These are phyloP conservation scores for Ceratobasidium sp. DNA, from an alignment of 1,284 basidiomycete species.

Conservation along the genomic window DNA sequence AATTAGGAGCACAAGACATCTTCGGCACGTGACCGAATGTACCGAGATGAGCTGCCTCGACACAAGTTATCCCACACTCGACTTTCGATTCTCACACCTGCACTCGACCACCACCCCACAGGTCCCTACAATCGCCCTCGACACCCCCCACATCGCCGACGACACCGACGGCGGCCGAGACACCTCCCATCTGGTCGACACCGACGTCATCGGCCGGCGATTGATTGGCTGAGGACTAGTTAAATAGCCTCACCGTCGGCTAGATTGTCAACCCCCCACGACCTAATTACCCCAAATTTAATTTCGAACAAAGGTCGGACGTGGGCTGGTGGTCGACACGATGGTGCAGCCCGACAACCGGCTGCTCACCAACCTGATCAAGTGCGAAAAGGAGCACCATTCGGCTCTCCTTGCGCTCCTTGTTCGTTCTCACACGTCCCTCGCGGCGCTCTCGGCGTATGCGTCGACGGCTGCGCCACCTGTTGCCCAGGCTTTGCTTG, in stretches of 20 bases:
- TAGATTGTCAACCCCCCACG: too few relatives aligned
- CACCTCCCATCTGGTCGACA: background rate
- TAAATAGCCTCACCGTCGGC: conserved; percentile 2
- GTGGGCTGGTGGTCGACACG: background rate
- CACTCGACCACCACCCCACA: background rate
- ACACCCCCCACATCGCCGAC: background rate
- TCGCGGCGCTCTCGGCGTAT: conserved; percentile 78
- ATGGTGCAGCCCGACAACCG: conserved; percentile 65
- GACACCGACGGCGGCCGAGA: conserved; percentile 14
- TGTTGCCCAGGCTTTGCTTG: conserved; percentile 68
- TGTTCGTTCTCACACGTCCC: conserved; percentile 70
- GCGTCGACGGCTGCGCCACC: conserved; percentile 73
- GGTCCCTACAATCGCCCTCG: too few relatives aligned
- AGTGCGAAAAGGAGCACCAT: conserved; percentile 77
- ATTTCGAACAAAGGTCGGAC: background rate
- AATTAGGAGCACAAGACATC: background rate
- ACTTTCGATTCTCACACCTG: background rate
- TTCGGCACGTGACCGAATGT: background rate
- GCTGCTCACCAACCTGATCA: conserved; percentile 73
- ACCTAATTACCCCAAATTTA: conserved; percentile 11
- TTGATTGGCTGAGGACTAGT: conserved; percentile 1
- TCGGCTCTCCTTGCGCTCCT: conserved; percentile 70
- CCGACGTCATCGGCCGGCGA: conserved; percentile 25
- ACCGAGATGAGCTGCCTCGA: conserved; percentile 26
- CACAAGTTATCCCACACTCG: conserved; percentile 24